Evolutionary conservation across 768 basidiomycete species (phyloP), one percentile per base, ranked within the genome.

Genomic region (Kwoniella sp.): DNA sequence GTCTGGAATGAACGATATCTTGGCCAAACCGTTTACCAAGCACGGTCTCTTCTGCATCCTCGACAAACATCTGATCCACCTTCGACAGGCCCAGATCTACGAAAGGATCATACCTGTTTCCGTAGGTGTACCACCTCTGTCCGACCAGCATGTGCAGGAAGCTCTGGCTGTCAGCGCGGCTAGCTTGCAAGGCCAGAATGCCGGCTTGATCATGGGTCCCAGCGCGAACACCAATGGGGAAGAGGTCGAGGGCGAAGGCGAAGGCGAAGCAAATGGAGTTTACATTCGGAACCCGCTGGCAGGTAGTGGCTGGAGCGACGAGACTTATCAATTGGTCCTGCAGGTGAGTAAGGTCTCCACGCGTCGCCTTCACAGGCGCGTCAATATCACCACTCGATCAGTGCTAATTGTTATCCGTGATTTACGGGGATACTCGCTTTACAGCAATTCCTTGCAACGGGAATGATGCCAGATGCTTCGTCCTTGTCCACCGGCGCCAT

Each of bases 1-100:
- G 22, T 65, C 68, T 17, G 89, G 93, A 19, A 97, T 97, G 94
- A 97, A 94, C 79, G 94, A 97, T 80, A 90, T 96, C 61, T 83
- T 98, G 19, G 90, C 93, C 8, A 98, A 98, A 79, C 95, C 95
- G 2, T 98, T 98, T 82, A 95, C 91, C n/a, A 91, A 92, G 78
- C 88, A 93, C 75, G 90, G 90, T 17, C 82, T 98, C 29, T 82
- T 94, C 51, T 88, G 89, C 67, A 93, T 97, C 87, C 88, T 98
- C 65, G 95, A 98, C 88, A 92, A 91, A 86, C 91, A 93, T 73
- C 82, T 92, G 30, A 87, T 87, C 80, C 91, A 94, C 74, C 86
- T 92, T 58, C 92, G 90, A 76, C 87, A 87, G 37, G 89, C 93
- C 65, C 89, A 91, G 79, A 86, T 90, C 76, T 87, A 91, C 81